Conservation (phyloP, 2,329 filamentous ascomycete genomes). For the Juglanconis sp. region DNA sequence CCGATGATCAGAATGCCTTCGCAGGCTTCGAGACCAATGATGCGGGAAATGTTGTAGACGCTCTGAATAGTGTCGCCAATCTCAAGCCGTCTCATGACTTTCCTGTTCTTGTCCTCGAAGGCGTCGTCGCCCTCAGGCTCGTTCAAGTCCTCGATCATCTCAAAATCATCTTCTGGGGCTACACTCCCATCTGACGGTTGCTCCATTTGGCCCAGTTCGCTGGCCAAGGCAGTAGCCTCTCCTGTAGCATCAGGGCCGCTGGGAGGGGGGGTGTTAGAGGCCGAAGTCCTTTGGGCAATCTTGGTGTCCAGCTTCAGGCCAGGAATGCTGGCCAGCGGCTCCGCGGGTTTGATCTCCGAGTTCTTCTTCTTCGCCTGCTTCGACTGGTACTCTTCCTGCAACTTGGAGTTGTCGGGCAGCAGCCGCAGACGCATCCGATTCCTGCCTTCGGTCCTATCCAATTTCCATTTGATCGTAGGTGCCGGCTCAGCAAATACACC, state of each 20-base stretch:
- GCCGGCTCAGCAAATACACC: slow-evolving; percentile 68
- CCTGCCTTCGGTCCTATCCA: slow-evolving; percentile 91
- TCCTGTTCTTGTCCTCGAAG: slow-evolving; percentile 96
- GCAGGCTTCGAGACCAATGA: slow-evolving; percentile 87
- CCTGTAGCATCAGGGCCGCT: slow-evolving; percentile 15
- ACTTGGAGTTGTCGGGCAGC: slow-evolving; percentile 69
- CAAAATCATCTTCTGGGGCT: slow-evolving; percentile 82
- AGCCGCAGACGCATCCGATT: slow-evolving; percentile 92
- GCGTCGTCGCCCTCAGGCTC: slow-evolving; percentile 71
- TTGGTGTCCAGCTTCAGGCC: slow-evolving; percentile 24
- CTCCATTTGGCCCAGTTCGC: slow-evolving; percentile 24
- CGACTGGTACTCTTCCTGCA: slow-evolving; percentile 75
- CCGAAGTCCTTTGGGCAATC: slow-evolving; percentile 22
- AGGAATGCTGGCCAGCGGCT: slow-evolving; percentile 18
- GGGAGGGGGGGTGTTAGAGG: slow-evolving; percentile 4
- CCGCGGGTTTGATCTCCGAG: slow-evolving; percentile 22
- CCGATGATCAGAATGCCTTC: slow-evolving; percentile 93
- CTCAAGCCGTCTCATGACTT: slow-evolving; percentile 91
- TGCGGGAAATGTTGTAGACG: slow-evolving; percentile 92
- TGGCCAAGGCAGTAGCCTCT: slow-evolving; percentile 16
- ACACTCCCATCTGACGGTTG: slow-evolving; percentile 27
- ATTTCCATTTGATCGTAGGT: slow-evolving; percentile 72
- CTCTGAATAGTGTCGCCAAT: slow-evolving; percentile 88
- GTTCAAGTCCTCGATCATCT: slow-evolving; percentile 90
- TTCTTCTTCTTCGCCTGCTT: slow-evolving; percentile 47